phyloP scores from a whole-genome alignment of 2,329 filamentous ascomycete species.

The Penicillium frequentans region DNA sequence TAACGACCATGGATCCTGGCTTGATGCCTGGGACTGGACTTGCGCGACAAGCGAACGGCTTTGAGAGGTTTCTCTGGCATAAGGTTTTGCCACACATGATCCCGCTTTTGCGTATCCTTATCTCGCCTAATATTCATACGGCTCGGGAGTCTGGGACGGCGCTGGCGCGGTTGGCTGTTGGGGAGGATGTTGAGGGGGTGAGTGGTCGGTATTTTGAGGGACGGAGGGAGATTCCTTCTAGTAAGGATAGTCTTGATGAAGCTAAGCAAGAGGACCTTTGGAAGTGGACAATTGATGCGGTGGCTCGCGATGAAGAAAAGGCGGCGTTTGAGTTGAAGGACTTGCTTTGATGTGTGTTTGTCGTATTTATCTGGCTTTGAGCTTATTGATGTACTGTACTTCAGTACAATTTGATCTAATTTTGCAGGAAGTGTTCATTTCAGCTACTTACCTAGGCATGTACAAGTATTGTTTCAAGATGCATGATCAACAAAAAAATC shows the following conservation, averaged over 20 bases:
- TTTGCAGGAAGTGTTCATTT: too few species aligned
- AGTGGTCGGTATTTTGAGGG: conserved; percentile 50
- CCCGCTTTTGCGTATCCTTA: conserved; percentile 36
- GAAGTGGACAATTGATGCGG: conserved; percentile 45
- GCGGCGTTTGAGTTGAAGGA: neutral
- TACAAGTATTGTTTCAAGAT: too few species aligned
- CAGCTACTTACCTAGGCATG: too few species aligned
- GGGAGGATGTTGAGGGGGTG: conserved; percentile 31
- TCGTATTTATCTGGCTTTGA: neutral
- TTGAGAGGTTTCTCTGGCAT: conserved; percentile 37
- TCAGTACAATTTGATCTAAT: too few species aligned
- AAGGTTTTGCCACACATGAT: conserved; percentile 38
- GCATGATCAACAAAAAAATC: too few species aligned
- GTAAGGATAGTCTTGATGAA: conserved; percentile 46
- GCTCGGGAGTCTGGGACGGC: conserved; percentile 41
- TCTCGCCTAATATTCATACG: conserved; percentile 40
- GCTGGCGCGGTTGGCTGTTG: conserved; percentile 44
- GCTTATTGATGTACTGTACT: neutral
- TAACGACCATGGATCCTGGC: conserved; percentile 49
- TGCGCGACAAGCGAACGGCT: conserved; percentile 30
- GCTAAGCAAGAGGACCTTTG: conserved; percentile 52
- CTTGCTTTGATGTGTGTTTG: neutral
- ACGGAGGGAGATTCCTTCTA: conserved; percentile 40
- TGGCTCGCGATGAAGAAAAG: conserved; percentile 3
- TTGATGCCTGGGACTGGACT: conserved; percentile 52